Evolutionary conservation across 2,329 filamentous ascomycete species (phyloP).

Genomic region (Colletotrichum scovillei): DNA sequence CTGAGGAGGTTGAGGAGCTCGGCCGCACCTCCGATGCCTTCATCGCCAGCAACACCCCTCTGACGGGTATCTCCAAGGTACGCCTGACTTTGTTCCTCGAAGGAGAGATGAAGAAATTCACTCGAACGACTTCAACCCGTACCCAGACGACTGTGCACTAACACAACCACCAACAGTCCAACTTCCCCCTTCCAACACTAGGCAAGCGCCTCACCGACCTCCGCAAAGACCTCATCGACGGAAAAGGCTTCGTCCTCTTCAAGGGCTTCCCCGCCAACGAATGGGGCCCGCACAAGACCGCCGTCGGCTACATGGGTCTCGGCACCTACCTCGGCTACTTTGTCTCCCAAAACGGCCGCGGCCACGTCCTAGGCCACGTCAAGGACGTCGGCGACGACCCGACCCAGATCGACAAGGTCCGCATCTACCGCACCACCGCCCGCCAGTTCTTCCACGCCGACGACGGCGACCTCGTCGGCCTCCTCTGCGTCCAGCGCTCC

Average conservation of each 20-base stretch:
- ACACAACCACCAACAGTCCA: conserved; percentile 41
- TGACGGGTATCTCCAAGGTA: conserved; percentile 72
- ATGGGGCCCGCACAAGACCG: conserved; percentile 85
- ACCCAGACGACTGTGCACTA: too few relatives aligned
- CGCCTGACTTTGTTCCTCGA: not conserved
- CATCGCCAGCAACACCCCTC: conserved; percentile 70
- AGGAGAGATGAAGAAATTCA: not conserved
- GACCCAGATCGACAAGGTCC: conserved; percentile 84
- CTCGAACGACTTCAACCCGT: not conserved
- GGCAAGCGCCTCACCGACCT: conserved; percentile 48
- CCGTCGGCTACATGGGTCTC: conserved; percentile 91
- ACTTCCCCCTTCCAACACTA: conserved; percentile 57
- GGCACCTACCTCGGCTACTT: conserved; percentile 90
- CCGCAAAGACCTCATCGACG: conserved; percentile 69
- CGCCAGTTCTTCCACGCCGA: conserved; percentile 89
- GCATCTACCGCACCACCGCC: conserved; percentile 91
- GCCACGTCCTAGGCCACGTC: conserved; percentile 89
- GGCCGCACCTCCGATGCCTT: conserved; percentile 76
- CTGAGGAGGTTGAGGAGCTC: conserved; percentile 75
- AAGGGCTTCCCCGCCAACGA: conserved; percentile 81
- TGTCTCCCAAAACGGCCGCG: conserved; percentile 84
- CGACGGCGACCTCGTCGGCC: conserved; percentile 83
- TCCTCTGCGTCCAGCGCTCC: conserved; percentile 83
- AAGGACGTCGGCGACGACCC: conserved; percentile 89
- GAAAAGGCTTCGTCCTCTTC: conserved; percentile 91